Percentiles rank a stretch among this genome's conserved stretches.
Evolutionary conservation across 352 stramenopile genomes (phyloP).

Genomic region (Pythium plurisporium): DNA sequence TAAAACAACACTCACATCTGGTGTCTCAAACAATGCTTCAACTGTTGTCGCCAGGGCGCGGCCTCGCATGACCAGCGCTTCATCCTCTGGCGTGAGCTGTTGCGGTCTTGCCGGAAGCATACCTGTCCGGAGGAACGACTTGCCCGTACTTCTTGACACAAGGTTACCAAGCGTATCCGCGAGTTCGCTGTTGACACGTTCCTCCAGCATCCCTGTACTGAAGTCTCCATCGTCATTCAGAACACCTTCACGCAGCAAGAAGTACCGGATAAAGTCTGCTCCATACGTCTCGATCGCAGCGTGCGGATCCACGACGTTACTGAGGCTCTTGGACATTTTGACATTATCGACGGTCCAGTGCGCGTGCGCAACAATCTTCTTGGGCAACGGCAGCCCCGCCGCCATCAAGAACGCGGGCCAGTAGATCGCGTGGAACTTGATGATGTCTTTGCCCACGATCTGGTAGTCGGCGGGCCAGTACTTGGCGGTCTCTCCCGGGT

Average conservation of each 20-base stretch:
- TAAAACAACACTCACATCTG: constrained; percentile 41
- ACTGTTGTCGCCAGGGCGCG: constrained; percentile 44
- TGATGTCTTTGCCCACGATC: constrained; percentile 99
- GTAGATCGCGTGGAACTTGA: constrained; percentile 99
- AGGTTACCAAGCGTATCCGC: constrained; percentile 91
- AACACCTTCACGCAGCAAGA: constrained; percentile 87
- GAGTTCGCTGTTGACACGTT: constrained; percentile 96
- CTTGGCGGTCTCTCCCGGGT: constrained; percentile 51
- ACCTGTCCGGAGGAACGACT: constrained; percentile 54
- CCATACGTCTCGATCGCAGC: constrained; percentile 90
- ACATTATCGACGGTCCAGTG: constrained; percentile 98
- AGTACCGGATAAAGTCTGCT: constrained; percentile 93
- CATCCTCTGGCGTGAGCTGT: constrained; percentile 39
- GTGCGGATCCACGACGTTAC: constrained; percentile 97
- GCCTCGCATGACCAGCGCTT: constrained; percentile 49
- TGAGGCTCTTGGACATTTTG: constrained; percentile 99
- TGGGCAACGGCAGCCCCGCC: constrained; percentile 87
- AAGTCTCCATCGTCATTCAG: constrained; percentile 95
- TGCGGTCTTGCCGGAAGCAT: constrained; percentile 38
- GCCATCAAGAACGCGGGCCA: constrained; percentile 97
- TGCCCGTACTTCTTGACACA: constrained; percentile 65
- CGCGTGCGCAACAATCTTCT: constrained; percentile 95
- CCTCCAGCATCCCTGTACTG: constrained; percentile 78
- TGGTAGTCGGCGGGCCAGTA: constrained; percentile 82
- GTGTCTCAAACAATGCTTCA: constrained; percentile 50